Base-by-base conservation (phyloP, 257 asterid species). In the Ligustrum vulgare region DNA sequence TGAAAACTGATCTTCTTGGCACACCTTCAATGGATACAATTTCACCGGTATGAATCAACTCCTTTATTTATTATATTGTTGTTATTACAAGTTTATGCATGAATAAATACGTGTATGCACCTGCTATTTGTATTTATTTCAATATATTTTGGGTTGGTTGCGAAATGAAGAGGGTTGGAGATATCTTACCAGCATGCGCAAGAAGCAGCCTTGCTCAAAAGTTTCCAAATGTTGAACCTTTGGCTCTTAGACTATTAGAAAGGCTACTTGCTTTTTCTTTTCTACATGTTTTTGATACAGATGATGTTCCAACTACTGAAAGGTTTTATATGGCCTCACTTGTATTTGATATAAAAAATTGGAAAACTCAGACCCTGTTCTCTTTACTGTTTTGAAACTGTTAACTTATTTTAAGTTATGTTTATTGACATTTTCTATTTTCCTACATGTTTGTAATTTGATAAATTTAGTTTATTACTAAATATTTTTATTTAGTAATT, bases 1-100 rank as follows among this genome's bases (percentile, higher is more conserved):
- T 93, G 84, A 93, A 91, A 81, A 91, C 97, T 20, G 97, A 93
- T 87, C 89, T 93, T 73, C 94, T 93, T 65, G 98, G 98, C 58
- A 93, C 97, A 45, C 98, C 98, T 74, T 84, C 96, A 12, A 78
- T 88, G 89, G 93, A 91, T 72, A 88, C 97, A 71, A 88, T 93
- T 72, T 84, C 94, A 74, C 88, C 88, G 35, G 98, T 91, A 84
- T 75, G 89, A 66, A 83, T 9, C 58, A 77, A 64, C 43, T 69
- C 12, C 45, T 45, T 34, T 11, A 47, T 54, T 69, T 43, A 71
- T 18, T 32, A 22, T 58, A 60, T 56, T 3, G 8, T 35, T 33
- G 22, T 51, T 71, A 49, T 33, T 77, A 31, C 60, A 9, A 25
- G 6, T 64, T 36, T 16, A 34, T 56, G n/a, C 28, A 51, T 72